Base-by-base conservation (phyloP, 202 grass and related monocot genomes). In the Saccharum hybrid region DNA sequence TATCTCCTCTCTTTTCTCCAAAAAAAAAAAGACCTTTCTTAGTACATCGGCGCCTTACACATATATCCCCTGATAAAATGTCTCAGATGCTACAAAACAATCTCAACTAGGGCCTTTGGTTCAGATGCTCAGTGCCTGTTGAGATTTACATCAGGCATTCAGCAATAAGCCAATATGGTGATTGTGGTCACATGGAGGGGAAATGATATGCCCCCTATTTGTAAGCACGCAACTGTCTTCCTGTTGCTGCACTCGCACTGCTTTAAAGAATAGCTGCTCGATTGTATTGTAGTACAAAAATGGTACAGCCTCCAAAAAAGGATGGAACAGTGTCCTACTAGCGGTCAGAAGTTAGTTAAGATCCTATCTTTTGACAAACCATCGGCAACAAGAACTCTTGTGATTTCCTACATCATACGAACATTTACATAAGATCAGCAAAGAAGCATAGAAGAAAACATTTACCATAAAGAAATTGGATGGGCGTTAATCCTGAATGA, bases 351-450 rank as follows among this genome's bases (percentile, higher is more conserved):
- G 78, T 94, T 97, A 45, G 77, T 94, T 80, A 97, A 75, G 26
- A 97, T 94, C 77, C 67, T 94, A 41, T 90, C 90, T 86, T 92
- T 94, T 2, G 86, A 59, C 22, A 91, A 74, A 75, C 94, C 94
- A 18, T 97, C 86, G 21, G 86, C 90, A 66, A 94, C 76, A 79
- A 97, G 90, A 78, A 76, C 38, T 74, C 83, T 87, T 64, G 88
- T 89, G 86, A 97, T 88, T 60, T 94, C 92, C 94, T 97, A 84
- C 77, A 86, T 28, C 28, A 28, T 37, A 46, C 43, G 85, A 46
- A n/a, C 75, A 51, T 1, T 22, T 10, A 49, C 13, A 76, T 22
- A 63, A 61, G 23, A 80, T 81, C 28, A 87, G 34, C 10, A n/a
- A 82, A 33, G 42, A 81, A 37, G 26, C 52, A 81, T 3, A 45